Conservation (phyloP, 2,329 filamentous ascomycete species). For the Akanthomyces lecanii region DNA sequence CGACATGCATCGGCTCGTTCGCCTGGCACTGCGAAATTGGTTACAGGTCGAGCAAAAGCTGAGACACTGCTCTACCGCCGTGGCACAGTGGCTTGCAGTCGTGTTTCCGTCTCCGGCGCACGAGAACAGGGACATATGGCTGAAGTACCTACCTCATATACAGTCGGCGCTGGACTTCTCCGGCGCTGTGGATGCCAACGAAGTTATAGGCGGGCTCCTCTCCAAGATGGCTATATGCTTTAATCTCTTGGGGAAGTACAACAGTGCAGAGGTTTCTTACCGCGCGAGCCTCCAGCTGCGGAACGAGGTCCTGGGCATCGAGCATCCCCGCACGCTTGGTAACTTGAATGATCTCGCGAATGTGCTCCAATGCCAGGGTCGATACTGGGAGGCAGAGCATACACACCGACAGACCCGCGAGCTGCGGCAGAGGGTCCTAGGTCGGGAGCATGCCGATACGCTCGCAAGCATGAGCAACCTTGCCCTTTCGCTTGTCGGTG, state of each 20-base stretch:
- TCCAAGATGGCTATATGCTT: background rate
- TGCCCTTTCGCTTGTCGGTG: background rate
- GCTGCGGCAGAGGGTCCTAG: conserved; percentile 17
- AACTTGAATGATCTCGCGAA: conserved; percentile 19
- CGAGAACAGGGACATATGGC: conserved; percentile 23
- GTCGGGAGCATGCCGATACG: conserved; percentile 18
- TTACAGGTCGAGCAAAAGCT: conserved; percentile 19
- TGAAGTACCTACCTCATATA: conserved; percentile 24
- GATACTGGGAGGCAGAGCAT: conserved; percentile 21
- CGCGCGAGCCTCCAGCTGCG: background rate
- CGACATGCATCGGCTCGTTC: conserved; percentile 32
- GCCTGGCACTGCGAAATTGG: conserved; percentile 28
- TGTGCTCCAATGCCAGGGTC: conserved; percentile 2
- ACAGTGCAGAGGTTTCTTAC: background rate
- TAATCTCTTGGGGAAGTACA: background rate
- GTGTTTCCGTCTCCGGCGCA: conserved; percentile 19
- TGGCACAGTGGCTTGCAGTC: conserved; percentile 17
- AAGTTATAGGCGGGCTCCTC: background rate
- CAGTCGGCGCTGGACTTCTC: conserved; percentile 11
- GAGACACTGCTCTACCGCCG: background rate
- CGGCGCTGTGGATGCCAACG: background rate
- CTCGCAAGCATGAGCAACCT: conserved; percentile 17
- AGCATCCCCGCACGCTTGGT: conserved; percentile 11
- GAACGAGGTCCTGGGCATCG: background rate
- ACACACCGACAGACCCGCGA: conserved; percentile 18